Conservation (phyloP, 2,329 filamentous ascomycete species). For the Grosmannia clavigera region DNA sequence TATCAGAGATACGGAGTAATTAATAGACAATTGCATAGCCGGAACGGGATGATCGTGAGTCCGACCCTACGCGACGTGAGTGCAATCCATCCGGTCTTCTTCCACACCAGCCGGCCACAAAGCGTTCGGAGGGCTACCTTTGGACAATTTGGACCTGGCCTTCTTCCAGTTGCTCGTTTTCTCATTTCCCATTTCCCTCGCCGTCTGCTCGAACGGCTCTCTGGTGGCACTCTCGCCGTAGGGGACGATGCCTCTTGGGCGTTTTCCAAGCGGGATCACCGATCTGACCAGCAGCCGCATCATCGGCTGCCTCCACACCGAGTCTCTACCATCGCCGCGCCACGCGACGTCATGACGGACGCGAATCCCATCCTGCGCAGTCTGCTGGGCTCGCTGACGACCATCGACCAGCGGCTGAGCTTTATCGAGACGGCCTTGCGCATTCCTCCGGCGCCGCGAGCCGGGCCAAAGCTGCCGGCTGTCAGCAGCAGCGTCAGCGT, state of each 20-base stretch:
- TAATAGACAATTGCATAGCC: too few relatives aligned
- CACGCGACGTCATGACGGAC: slow-evolving; percentile 5
- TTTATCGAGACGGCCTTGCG: slow-evolving; percentile 17
- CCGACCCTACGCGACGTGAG: too few relatives aligned
- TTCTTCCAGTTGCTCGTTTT: neutral
- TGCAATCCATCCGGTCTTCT: neutral
- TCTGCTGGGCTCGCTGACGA: slow-evolving; percentile 17
- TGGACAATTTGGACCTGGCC: neutral
- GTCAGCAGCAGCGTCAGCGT: neutral
- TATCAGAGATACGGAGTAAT: neutral
- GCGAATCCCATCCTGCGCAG: slow-evolving; percentile 8
- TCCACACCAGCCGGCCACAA: neutral
- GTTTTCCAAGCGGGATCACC: neutral
- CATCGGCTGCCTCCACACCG: neutral
- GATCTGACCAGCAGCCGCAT: neutral
- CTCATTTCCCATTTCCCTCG: neutral
- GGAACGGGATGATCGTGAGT: neutral
- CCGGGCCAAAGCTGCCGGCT: neutral
- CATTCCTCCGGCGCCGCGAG: slow-evolving; percentile 1
- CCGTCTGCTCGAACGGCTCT: neutral
- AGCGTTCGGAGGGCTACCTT: neutral
- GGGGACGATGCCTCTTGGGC: neutral
- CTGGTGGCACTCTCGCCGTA: neutral
- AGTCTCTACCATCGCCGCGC: neutral
- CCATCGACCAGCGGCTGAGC: slow-evolving; percentile 19